A percentile compares a stretch with the other conserved stretches of the same genome.
Evolutionary conservation across 345 rosid species (phyloP).

Genomic region (thale cress (Arabidopsis thaliana)): TAIR10.1 NC_003074.8:7381501-7382000

Average conservation of each 20-base stretch:
- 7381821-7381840: slow-evolving; percentile 72
- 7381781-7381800: slow-evolving; percentile 74
- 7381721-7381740: slow-evolving; percentile 57
- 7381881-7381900: slow-evolving; percentile 21
- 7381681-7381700: neutral
- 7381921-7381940: neutral
- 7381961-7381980: neutral
- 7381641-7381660: neutral
- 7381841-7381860: slow-evolving; percentile 67
- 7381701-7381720: neutral
- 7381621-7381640: neutral
- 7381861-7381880: slow-evolving; percentile 29
- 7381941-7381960: neutral
- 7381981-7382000: slow-evolving; percentile 10
- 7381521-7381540: slow-evolving; percentile 98
- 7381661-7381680: neutral
- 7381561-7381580: slow-evolving; percentile 93
- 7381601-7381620: slow-evolving; percentile 52
- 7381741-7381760: slow-evolving; percentile 89
- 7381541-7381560: slow-evolving; percentile 99
- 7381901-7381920: neutral
- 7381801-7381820: slow-evolving; percentile 87
- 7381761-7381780: slow-evolving; percentile 79
- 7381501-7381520: slow-evolving; percentile 6
- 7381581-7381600: slow-evolving; percentile 67